Percentiles rank a stretch among this genome's conserved stretches.
Evolutionary conservation across 352 stramenopile genomes (phyloP).

Genomic region (Phytophthora tentaculata): DNA sequence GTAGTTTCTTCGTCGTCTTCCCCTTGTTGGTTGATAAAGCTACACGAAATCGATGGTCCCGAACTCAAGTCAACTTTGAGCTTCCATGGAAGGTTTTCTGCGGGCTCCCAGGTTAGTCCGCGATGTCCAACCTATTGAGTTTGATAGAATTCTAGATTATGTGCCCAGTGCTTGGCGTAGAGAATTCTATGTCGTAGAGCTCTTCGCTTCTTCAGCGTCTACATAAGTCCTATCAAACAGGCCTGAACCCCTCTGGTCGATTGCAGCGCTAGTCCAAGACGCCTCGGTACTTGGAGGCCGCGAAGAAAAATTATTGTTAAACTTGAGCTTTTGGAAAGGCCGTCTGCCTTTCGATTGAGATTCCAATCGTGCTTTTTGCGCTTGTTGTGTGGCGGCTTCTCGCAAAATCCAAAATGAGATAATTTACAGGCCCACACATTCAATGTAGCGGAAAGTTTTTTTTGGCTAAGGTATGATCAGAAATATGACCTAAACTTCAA

Average conservation of each 20-base stretch:
- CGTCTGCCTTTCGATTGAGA: not conserved
- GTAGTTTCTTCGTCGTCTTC: not conserved
- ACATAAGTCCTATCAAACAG: not conserved
- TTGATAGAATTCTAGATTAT: not conserved
- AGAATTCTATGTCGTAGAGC: not conserved
- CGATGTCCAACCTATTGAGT: not conserved
- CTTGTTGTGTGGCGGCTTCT: not conserved
- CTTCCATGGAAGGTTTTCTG: not conserved
- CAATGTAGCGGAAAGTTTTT: no score
- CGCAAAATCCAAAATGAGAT: not conserved
- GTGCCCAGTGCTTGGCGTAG: not conserved
- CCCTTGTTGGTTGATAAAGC: not conserved
- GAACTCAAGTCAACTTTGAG: not conserved
- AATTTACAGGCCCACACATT: no score
- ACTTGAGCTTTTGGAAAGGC: not conserved
- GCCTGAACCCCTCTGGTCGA: not conserved
- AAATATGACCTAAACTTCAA: no score
- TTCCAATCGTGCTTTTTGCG: not conserved
- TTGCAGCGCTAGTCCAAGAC: no score
- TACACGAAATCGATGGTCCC: not conserved
- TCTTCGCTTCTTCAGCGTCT: not conserved
- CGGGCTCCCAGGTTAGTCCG: not conserved
- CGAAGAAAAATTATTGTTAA: not conserved
- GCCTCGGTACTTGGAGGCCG: no score
- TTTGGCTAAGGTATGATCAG: no score